Percentiles rank a stretch among this genome's conserved stretches.
Conservation (phyloP, 805 yeast genomes). For the Metschnikowia arizonensis region DNA sequence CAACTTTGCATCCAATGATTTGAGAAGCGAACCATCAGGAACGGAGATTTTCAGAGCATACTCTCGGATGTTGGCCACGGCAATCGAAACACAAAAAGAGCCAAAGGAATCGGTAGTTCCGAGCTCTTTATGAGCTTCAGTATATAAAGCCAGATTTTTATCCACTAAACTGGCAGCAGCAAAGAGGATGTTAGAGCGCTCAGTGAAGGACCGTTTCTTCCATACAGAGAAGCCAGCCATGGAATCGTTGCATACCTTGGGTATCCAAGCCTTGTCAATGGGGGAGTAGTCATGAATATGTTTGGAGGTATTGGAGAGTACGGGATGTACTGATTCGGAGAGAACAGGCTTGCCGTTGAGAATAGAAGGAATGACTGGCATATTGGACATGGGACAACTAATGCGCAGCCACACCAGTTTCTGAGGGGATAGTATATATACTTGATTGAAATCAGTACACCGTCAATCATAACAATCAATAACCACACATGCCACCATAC, state of each 20-base stretch:
- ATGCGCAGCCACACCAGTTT: background rate
- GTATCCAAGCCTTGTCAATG: conserved; percentile 8
- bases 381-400: too few relatives aligned
- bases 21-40: conserved; percentile 19
- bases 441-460: too few relatives aligned
- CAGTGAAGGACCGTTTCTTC: conserved; percentile 16
- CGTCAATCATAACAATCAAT: too few relatives aligned
- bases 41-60: conserved; percentile 11
- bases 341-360: conserved; percentile 10
- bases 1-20: conserved; percentile 16
- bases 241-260: conserved; percentile 19
- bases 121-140: conserved; percentile 13
- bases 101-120: conserved; percentile 11
- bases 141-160: conserved; percentile 7
- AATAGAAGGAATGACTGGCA: conserved; percentile 10
- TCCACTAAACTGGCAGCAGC: conserved; percentile 17
- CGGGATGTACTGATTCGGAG: conserved; percentile 8
- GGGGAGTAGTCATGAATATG: conserved; percentile 12
- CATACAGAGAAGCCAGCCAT: conserved; percentile 27
- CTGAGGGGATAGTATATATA: too few relatives aligned
- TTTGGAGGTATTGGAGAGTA: conserved; percentile 10
- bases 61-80: conserved; percentile 12
- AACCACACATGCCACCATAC: too few relatives aligned
- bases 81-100: conserved; percentile 6
- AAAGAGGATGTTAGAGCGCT: conserved; percentile 21